Conservation (phyloP, 139 green algal species). For the Eudorina sp. region DNA sequence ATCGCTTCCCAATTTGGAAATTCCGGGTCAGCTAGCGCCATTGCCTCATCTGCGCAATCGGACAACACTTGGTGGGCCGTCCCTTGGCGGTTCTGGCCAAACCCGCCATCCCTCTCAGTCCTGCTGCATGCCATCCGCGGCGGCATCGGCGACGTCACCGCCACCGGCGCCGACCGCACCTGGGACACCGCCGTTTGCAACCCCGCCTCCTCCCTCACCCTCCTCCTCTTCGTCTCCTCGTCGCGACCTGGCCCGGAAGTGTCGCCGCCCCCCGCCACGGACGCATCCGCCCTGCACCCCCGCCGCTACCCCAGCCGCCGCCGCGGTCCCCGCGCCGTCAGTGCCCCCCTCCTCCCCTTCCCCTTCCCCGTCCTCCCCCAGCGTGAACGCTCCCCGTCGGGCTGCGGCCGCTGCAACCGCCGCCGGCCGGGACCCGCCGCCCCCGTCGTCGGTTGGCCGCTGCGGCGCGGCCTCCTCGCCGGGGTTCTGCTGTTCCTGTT, state of each 20-base stretch:
- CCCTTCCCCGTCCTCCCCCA: neutral
- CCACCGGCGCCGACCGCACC: neutral
- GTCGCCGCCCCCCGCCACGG: neutral
- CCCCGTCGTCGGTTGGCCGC: neutral
- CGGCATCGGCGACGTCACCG: neutral
- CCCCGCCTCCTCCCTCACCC: neutral
- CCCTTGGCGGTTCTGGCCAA: too few species aligned
- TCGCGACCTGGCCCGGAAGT: neutral
- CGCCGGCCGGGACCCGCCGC: neutral
- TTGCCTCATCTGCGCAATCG: too few species aligned
- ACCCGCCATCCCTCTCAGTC: slow-evolving; percentile 7
- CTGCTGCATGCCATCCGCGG: slow-evolving; percentile 6
- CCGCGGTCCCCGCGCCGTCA: neutral
- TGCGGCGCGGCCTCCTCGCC: neutral
- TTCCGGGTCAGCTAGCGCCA: too few species aligned
- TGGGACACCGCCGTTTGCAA: too few species aligned
- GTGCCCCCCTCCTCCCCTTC: neutral
- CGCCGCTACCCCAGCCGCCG: neutral
- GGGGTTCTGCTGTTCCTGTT: neutral
- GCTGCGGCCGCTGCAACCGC: neutral
- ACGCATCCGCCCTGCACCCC: neutral
- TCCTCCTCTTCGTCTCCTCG: neutral
- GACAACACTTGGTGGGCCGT: too few species aligned
- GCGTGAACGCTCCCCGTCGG: neutral
- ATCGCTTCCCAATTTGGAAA: too few species aligned